Evolutionary conservation across 176 grass and related monocot genomes (phyloP).

Genomic region (Urochloa ruziziensis): DNA sequence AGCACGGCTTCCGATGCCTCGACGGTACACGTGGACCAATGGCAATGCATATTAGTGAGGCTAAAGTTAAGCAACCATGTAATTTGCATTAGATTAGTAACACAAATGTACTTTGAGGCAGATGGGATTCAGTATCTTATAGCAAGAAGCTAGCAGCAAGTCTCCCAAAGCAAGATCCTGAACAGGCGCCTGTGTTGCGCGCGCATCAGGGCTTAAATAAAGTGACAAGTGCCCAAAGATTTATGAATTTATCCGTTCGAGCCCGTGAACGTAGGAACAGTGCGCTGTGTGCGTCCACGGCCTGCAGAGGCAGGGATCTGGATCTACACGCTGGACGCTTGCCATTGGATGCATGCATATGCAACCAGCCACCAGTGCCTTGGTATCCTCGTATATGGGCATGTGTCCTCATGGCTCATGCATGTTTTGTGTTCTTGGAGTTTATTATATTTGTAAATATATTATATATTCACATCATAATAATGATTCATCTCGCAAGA

Average conservation of each 20-base stretch:
- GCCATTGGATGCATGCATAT: not conserved
- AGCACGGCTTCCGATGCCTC: not conserved
- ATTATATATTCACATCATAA: not conserved
- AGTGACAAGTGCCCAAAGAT: constrained; percentile 3
- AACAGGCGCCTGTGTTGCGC: too few species aligned
- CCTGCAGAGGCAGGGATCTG: not conserved
- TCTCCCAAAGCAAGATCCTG: constrained; percentile 29
- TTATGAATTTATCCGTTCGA: not conserved
- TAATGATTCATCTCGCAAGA: not conserved
- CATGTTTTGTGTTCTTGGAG: not conserved
- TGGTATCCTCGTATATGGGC: not conserved
- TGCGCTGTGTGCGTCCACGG: not conserved
- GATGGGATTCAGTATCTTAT: not conserved
- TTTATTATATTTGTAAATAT: not conserved
- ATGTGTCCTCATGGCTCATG: not conserved
- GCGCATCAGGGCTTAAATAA: not conserved
- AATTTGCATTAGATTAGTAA: not conserved
- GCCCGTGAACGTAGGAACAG: not conserved
- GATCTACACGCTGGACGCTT: not conserved
- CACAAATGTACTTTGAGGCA: not conserved
- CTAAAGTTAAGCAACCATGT: not conserved
- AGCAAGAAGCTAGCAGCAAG: not conserved
- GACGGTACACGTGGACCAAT: constrained; percentile 14
- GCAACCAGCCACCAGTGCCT: not conserved
- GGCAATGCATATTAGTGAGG: not conserved